Conservation (phyloP, 129 eudicot genomes). For the Gnaphalium uliginosum region DNA sequence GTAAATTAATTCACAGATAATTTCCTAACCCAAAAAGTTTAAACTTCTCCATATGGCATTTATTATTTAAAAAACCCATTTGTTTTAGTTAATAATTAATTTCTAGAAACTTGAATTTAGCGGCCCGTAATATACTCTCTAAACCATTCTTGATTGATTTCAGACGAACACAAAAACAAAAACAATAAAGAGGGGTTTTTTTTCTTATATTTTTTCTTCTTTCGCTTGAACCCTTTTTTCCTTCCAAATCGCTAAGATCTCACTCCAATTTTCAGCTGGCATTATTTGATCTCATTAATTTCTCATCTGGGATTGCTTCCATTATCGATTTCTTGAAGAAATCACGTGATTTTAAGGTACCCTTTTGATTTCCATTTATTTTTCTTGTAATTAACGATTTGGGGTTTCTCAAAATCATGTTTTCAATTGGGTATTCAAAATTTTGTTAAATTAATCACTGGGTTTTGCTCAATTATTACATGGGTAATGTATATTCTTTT, state of each 20-base stretch:
- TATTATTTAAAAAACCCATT: not conserved
- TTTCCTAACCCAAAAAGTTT: not conserved
- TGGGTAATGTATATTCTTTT: slow-evolving; percentile 34
- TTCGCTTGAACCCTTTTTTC: slow-evolving; percentile 25
- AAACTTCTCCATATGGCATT: slow-evolving; percentile 22
- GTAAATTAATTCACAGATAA: not conserved
- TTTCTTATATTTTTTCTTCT: slow-evolving; percentile 12
- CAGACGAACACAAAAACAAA: slow-evolving; percentile 21
- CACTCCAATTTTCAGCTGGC: slow-evolving; percentile 32
- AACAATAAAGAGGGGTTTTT: slow-evolving; percentile 18
- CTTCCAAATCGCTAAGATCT: slow-evolving; percentile 29
- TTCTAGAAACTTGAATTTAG: slow-evolving; percentile 20
- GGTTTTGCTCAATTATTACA: slow-evolving; percentile 12
- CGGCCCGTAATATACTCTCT: slow-evolving; percentile 26
- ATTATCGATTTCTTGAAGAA: slow-evolving; percentile 14
- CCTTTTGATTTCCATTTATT: not conserved
- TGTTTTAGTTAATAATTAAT: slow-evolving; percentile 2
- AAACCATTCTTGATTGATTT: slow-evolving; percentile 24
- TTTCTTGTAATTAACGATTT: slow-evolving; percentile 17
- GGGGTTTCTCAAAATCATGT: slow-evolving; percentile 25
- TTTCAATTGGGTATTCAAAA: slow-evolving; percentile 12
- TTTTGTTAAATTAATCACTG: not conserved
- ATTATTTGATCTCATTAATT: slow-evolving; percentile 28
- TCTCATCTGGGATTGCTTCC: slow-evolving; percentile 23
- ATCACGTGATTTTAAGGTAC: slow-evolving; percentile 31